Evolutionary conservation across 2,329 filamentous ascomycete genomes (phyloP), one percentile per base, ranked within the genome.

Genomic region (Cytospora schulzeri): DNA sequence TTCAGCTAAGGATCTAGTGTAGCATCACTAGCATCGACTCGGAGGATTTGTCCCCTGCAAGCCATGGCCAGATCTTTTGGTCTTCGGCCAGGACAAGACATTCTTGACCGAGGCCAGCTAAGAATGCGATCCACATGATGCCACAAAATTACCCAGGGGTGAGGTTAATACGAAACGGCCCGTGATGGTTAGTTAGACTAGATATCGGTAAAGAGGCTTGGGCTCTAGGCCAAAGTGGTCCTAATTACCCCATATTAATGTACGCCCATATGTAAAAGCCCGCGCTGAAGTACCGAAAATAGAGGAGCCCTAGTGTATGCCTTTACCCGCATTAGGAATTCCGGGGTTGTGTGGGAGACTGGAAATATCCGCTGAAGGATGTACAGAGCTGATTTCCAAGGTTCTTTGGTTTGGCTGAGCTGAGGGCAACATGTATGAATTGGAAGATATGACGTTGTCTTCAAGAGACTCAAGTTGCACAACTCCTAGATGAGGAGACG

Each of bases 151-250:
- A 17, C 19, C 38, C 54, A 38, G 60, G 52, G 12, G 52, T 7
- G 60, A 56, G 52, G 60, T 28, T 62, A n/a, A 38, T 45, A 62
- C 52, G 60, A 35, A 22, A 51, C 12, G 33, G n/a, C 29, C 60
- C 54, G 55, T 50, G 52, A 38, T 19, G n/a, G n/a, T 12, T n/a
- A 48, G 45, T 14, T 3, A 24, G n/a, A n/a, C n/a, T n/a, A n/a
- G n/a, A n/a, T n/a, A 9, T 15, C 45, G 19, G 9, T 24, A 24
- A 5, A 48, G 11, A 14, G 45, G n/a, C 45, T 48, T 48, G 45
- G n/a, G 19, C 45, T 48, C 41, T 24, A 48, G 22, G 45, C n/a
- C 22, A 6, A 24, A 14, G 45, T 48, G n/a, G 45, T 24, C 9
- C 8, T 48, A 14, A 48, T 48, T 48, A 48, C 45, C 45, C n/a